phyloP scores from a whole-genome alignment of 1,284 basidiomycete species.

The Cryptococcus sp. region DNA sequence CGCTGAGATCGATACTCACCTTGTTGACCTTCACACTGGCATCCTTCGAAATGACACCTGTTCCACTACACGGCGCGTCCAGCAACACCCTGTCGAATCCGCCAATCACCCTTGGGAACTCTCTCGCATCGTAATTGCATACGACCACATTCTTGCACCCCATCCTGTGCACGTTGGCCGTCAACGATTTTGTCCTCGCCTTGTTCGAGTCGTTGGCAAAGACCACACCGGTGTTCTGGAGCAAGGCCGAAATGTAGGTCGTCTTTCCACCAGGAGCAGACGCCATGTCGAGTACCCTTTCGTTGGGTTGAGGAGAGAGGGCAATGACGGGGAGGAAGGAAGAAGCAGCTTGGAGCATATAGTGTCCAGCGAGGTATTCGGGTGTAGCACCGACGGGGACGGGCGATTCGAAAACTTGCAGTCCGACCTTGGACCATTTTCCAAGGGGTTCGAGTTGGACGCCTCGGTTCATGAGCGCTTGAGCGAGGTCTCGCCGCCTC shows the following conservation, averaged over 20 bases:
- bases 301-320: conserved; percentile 83
- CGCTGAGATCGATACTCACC: conserved; percentile 59
- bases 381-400: conserved; percentile 97
- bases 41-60: conserved; percentile 98
- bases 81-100: conserved; percentile 95
- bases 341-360: conserved; percentile 98
- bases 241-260: conserved; percentile 89
- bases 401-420: conserved; percentile 94
- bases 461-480: conserved; percentile 89
- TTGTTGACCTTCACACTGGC: conserved; percentile 97
- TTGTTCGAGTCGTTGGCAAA: conserved; percentile 98
- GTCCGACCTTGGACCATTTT: conserved; percentile 96
- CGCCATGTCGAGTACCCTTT: conserved; percentile 97
- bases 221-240: conserved; percentile 97
- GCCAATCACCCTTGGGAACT: conserved; percentile 99
- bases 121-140: conserved; percentile 93
- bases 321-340: conserved; percentile 99
- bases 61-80: conserved; percentile 97
- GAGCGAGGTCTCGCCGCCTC: conserved; percentile 87
- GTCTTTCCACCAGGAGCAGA: conserved; percentile 98
- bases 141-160: conserved; percentile 98
- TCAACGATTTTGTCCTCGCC: conserved; percentile 88
- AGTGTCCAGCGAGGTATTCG: conserved; percentile 97
- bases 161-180: conserved; percentile 91
- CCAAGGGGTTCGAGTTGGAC: conserved; percentile 97